Base-by-base conservation (phyloP, 1,284 basidiomycete species). In the Volvariella volvacea region DNA sequence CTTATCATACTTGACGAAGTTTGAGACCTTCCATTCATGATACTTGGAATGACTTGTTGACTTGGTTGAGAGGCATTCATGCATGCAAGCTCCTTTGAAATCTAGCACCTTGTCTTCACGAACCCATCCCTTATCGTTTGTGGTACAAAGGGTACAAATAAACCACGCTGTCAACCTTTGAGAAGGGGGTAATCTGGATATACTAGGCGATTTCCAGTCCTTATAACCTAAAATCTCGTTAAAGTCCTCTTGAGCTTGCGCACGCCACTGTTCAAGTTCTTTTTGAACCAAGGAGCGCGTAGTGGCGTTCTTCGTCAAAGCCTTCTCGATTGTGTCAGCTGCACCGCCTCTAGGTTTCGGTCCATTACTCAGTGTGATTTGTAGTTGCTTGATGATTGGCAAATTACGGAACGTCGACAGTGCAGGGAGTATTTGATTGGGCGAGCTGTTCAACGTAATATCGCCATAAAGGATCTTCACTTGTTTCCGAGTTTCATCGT, bases 141-240 rank as follows among this genome's bases (percentile, higher is more conserved):
- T 52, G 49, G 20, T 43, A 16, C 78, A 80, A 40, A 52, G 50
- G 43, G 51, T 62, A 53, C 78, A 81, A 21, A 55, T 56, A 55
- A 80, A 81, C 28, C 70, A 60, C 0, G 76, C 73, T 4, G 71
- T 75, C 17, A 74, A 43, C 21, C 74, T 64, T 32, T 76, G 64
- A 15, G 68, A 63, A 0, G 75, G 77, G 55, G 71, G 70, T 4
- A 76, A 45, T 45, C 56, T 56, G 20, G 56, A 66, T 34, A 49
- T 60, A 49, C 65, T 67, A 12, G 67, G 57, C 7, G 58, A 59
- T 51, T 60, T 67, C 70, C 73, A 78, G 17, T 63, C 53, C 3
- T 61, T 53, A 41, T 62, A 60, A 1, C 75, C 78, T 2, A 80
- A 55, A 9, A 67, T 50, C 3, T 44, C 53, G 14, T 62, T 64